Evolutionary conservation across 768 basidiomycete species (phyloP).

Genomic region (Collybia sp.): DNA sequence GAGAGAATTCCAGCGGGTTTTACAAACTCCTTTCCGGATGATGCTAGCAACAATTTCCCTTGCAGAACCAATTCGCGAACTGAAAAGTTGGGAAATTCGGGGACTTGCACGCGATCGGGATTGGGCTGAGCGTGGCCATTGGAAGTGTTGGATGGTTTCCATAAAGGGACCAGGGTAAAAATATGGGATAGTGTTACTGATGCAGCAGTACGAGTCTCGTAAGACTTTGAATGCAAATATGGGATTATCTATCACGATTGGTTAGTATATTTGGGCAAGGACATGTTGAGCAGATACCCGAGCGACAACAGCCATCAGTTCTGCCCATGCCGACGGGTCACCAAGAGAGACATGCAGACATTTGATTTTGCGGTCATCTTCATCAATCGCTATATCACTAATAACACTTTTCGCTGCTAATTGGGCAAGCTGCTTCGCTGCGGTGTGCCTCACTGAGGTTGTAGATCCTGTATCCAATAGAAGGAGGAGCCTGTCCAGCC

Average conservation of each 20-base stretch:
- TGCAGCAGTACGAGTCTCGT: conserved; percentile 87
- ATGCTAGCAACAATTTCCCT: conserved; percentile 78
- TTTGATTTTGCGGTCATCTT: conserved; percentile 68
- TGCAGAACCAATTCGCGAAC: conserved; percentile 73
- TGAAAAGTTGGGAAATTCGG: conserved; percentile 72
- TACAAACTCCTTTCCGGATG: conserved; percentile 89
- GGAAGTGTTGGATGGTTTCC: conserved; percentile 49
- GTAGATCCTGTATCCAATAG: conserved; percentile 95
- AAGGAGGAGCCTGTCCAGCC: conserved; percentile 95
- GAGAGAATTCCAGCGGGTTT: conserved; percentile 71
- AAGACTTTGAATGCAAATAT: conserved; percentile 85
- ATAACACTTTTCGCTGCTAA: conserved; percentile 84
- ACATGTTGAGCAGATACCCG: conserved; percentile 41
- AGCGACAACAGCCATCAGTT: conserved; percentile 87
- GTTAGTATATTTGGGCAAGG: conserved; percentile 7
- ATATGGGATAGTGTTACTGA: conserved; percentile 87
- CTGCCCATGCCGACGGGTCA: conserved; percentile 82
- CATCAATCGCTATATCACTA: conserved; percentile 69
- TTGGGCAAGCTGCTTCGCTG: conserved; percentile 93
- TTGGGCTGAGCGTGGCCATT: conserved; percentile 19
- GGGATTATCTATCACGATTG: conserved; percentile 68
- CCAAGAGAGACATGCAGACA: conserved; percentile 53
- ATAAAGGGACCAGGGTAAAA: conserved; percentile 77
- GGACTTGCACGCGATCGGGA: conserved; percentile 26
- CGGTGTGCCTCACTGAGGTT: conserved; percentile 84